These are phyloP conservation scores for Phialophora chinensis DNA, from an alignment of 2,329 filamentous ascomycete species.

Conservation along the genomic window DNA sequence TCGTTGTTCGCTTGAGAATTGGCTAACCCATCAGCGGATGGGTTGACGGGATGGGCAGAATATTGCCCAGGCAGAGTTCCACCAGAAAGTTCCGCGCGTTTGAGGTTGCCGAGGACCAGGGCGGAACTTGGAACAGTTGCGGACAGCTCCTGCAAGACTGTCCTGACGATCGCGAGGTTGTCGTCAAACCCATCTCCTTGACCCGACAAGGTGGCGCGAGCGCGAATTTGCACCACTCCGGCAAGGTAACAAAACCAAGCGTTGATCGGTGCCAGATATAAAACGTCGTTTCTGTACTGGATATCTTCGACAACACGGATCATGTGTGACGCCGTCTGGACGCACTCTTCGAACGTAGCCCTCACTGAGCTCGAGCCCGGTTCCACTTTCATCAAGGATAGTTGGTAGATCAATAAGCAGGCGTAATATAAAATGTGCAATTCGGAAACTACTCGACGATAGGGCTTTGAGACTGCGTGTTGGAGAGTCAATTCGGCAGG, in stretches of 20 bases:
- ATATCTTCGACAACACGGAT: slow-evolving; percentile 26
- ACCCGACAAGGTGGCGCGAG: slow-evolving; percentile 21
- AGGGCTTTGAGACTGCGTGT: too few relatives aligned
- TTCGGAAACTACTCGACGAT: slow-evolving; percentile 27
- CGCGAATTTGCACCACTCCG: slow-evolving; percentile 27
- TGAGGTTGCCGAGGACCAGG: slow-evolving; percentile 22
- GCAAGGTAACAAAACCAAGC: slow-evolving; percentile 27
- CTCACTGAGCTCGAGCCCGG: slow-evolving; percentile 16
- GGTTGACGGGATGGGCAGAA: too few relatives aligned
- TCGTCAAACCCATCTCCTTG: too few relatives aligned
- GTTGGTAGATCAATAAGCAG: slow-evolving; percentile 27
- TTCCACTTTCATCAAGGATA: slow-evolving; percentile 24
- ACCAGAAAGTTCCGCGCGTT: slow-evolving; percentile 22
- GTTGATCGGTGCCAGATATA: slow-evolving; percentile 27
- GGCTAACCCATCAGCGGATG: too few relatives aligned
- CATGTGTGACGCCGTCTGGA: slow-evolving; percentile 23
- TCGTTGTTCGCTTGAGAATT: too few relatives aligned
- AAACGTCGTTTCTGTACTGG: slow-evolving; percentile 25
- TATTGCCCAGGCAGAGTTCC: slow-evolving; percentile 1
- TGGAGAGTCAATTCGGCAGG: too few relatives aligned
- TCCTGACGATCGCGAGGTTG: slow-evolving; percentile 11
- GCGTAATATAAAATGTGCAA: slow-evolving; percentile 28
- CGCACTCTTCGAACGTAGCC: slow-evolving; percentile 27
- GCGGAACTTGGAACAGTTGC: slow-evolving; percentile 22
- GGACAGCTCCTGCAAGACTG: slow-evolving; percentile 24